Evolutionary conservation across 306 rosid species (phyloP).

Genomic region (Cicer arietinum): DNA sequence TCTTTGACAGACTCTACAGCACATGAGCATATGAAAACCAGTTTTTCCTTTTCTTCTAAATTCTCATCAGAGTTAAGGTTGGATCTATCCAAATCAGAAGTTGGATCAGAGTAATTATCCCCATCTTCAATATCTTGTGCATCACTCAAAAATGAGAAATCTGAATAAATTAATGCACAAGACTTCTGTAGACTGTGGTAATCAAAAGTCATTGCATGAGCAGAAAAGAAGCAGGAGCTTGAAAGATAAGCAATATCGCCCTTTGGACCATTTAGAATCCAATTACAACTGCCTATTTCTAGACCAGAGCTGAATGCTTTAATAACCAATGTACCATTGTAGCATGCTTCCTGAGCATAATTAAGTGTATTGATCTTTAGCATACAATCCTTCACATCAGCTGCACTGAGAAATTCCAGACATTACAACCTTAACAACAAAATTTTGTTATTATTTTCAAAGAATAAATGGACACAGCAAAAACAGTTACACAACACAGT

Average conservation of each 20-base stretch:
- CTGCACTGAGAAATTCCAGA: conserved; percentile 77
- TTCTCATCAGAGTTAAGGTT: conserved; percentile 52
- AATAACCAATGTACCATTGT: conserved; percentile 72
- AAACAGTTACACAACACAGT: not conserved
- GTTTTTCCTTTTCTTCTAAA: conserved; percentile 69
- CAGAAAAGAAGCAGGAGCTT: conserved; percentile 72
- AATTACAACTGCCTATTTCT: conserved; percentile 91
- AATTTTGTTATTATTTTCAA: conserved; percentile 27
- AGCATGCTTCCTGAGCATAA: conserved; percentile 78
- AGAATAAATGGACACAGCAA: conserved; percentile 32
- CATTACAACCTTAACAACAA: conserved; percentile 46
- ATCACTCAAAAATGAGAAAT: conserved; percentile 63
- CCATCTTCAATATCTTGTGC: conserved; percentile 54
- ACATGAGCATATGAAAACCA: conserved; percentile 65
- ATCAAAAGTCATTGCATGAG: conserved; percentile 79
- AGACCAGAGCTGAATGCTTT: conserved; percentile 89
- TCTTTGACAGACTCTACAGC: conserved; percentile 63
- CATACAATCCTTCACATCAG: conserved; percentile 76
- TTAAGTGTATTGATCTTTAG: conserved; percentile 68
- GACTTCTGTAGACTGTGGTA: conserved; percentile 63
- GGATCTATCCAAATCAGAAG: conserved; percentile 44
- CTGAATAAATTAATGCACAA: conserved; percentile 69
- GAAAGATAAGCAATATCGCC: conserved; percentile 76
- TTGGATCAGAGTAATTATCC: conserved; percentile 32
- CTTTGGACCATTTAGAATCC: conserved; percentile 74